Evolutionary conservation across 441 rosid genomes (phyloP).

Genomic region (Populus hybrid): DNA sequence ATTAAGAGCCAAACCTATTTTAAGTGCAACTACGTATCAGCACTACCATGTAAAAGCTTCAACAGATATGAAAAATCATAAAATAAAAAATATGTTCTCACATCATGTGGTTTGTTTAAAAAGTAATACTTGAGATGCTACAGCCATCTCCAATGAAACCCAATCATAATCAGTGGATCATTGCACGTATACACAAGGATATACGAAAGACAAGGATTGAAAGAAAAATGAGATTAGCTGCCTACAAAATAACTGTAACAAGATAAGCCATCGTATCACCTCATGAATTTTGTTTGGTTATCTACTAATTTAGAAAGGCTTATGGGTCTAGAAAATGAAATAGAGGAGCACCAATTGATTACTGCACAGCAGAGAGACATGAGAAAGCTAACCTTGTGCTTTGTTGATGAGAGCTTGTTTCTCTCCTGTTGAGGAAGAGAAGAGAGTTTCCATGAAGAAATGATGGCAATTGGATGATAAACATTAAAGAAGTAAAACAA

Average conservation of each 20-base stretch:
- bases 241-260: neutral
- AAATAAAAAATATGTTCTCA: neutral
- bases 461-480: neutral
- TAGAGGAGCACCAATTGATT: neutral
- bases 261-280: neutral
- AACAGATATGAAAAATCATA: neutral
- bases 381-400: slow-evolving; percentile 52
- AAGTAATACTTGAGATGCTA: neutral
- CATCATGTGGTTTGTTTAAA: no score
- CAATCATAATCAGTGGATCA: neutral
- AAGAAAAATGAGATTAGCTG: neutral
- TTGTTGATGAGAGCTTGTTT: slow-evolving; percentile 61
- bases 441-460: neutral
- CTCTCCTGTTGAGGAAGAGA: slow-evolving; percentile 30
- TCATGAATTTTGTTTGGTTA: neutral
- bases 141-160: neutral
- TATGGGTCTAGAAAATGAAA: neutral
- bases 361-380: neutral
- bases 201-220: neutral
- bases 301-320: neutral
- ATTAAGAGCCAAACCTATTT: neutral
- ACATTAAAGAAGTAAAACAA: neutral
- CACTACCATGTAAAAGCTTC: neutral
- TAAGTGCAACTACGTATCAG: neutral
- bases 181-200: neutral